phyloP scores from a whole-genome alignment of 257 asterid species.

The Primulina huaijiensis region DNA sequence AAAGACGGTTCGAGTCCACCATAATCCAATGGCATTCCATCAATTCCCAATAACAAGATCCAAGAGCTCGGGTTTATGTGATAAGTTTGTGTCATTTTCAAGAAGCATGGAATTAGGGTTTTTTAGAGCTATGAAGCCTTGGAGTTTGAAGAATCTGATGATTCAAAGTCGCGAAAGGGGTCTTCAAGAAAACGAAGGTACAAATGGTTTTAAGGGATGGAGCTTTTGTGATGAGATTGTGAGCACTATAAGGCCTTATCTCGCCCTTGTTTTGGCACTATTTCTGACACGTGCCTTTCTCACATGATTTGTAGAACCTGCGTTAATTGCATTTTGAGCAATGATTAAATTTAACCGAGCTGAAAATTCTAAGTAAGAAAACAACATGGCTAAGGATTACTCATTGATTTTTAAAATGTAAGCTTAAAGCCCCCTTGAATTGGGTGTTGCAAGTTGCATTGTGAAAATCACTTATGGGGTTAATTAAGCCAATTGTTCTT shows the following conservation, averaged over 20 bases:
- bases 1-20: constrained; percentile 44
- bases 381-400: neutral
- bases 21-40: constrained; percentile 31
- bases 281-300: constrained; percentile 32
- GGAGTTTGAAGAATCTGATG: constrained; percentile 18
- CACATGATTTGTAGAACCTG: constrained; percentile 19
- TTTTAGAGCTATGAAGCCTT: neutral
- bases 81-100: constrained; percentile 22
- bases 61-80: constrained; percentile 13
- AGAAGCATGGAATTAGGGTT: constrained; percentile 18
- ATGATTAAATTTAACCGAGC: neutral
- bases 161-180: constrained; percentile 17
- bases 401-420: too few relatives aligned
- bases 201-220: constrained; percentile 24
- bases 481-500: neutral
- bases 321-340: neutral
- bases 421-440: too few relatives aligned
- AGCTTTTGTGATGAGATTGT: constrained; percentile 23
- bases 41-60: constrained; percentile 26
- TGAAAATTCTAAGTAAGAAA: neutral
- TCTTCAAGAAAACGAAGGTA: constrained; percentile 5
- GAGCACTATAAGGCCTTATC: constrained; percentile 34
- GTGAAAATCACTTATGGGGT: neutral
- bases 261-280: constrained; percentile 42
- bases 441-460: too few relatives aligned